Evolutionary conservation across 768 basidiomycete species (phyloP), one percentile per base, ranked within the genome.

Genomic region (Lentinula lateritia): DNA sequence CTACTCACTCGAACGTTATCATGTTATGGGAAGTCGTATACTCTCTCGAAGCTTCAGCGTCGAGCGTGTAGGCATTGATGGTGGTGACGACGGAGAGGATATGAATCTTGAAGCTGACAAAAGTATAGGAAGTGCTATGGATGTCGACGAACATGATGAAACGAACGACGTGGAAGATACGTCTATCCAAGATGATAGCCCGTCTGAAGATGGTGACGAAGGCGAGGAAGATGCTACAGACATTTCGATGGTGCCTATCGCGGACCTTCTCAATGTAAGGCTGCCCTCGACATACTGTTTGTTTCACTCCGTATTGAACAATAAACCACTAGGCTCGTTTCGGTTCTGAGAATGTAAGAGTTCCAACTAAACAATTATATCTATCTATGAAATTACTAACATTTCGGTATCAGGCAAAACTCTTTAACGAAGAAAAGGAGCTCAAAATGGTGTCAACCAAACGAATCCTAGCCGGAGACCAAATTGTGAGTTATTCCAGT

Each of bases 171-270:
- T 8, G 20, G 67, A 63, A 39, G 45, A 58, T 45, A 58, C 38
- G 12, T 54, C 53, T 10, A 61, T 62, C 20, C 43, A 64, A 39
- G 64, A 64, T 35, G 62, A 65, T 54, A 61, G 65, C 52, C 63
- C 66, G 61, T 52, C 52, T 7, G 55, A 63, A 34, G 62, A 65
- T n/a, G 61, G 64, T 7, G 64, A 74, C 13, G 71, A 74, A 12
- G 81, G 81, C 4, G 82, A 85, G 16, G 83, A 82, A 1, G 76
- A 72, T 3, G 84, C 83, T 18, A 82, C 81, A 9, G 85, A 90
- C 63, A 85, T 92, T 9, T 86, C 90, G 2, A 95, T 98, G 94
- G 90, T 98, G 4, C 95, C 96, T 0, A 86, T 98, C 77, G 97
- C 97, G 3, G 97, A 99, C 73, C 86, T 98, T 77, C 76, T 99